These are phyloP conservation scores for Quercus phellos DNA, from an alignment of 331 rosid species.

Conservation along the genomic window DNA sequence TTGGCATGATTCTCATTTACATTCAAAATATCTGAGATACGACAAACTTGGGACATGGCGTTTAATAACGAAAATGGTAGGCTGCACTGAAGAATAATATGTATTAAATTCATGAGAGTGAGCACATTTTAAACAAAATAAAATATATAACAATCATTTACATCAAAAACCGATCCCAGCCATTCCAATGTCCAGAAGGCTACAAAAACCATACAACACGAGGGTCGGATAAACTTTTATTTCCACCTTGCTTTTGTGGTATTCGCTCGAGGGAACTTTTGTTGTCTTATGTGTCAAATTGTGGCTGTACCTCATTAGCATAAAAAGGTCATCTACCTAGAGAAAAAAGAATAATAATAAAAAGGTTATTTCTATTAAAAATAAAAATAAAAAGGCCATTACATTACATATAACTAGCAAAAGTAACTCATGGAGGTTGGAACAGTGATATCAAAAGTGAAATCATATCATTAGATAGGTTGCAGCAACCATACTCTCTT, in stretches of 20 bases:
- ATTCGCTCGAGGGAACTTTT: neutral
- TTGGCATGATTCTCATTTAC: no score
- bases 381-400: no score
- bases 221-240: neutral
- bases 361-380: no score
- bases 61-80: no score
- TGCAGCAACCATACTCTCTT: neutral
- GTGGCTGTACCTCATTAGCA: neutral
- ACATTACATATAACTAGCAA: neutral
- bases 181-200: neutral
- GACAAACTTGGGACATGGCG: no score
- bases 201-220: neutral
- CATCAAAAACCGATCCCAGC: neutral
- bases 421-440: neutral
- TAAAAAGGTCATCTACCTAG: neutral
- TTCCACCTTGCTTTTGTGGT: neutral
- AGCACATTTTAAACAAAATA: neutral
- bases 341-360: no score
- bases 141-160: neutral
- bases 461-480: neutral
- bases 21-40: no score
- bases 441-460: neutral
- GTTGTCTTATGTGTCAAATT: neutral
- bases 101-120: neutral
- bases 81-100: neutral